Percentiles rank a stretch among this genome's conserved stretches.
These are phyloP conservation scores for Phytophthora pluvialis DNA, from an alignment of 352 stramenopile species.

Conservation along the genomic window DNA sequence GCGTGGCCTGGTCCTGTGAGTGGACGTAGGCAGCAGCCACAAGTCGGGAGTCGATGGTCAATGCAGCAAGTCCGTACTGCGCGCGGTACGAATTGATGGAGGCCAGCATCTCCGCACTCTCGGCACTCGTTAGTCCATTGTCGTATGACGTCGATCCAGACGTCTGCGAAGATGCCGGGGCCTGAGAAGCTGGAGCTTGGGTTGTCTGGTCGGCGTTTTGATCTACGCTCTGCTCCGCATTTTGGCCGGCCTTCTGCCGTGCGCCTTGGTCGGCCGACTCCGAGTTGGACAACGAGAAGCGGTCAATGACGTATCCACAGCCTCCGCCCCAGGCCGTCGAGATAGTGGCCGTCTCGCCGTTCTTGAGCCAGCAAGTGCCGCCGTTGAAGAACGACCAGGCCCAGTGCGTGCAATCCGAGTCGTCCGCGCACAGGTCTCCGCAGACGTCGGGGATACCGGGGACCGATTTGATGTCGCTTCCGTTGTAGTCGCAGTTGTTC, in stretches of 20 bases:
- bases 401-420: conserved; percentile 49
- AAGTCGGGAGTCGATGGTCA: conserved; percentile 51
- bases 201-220: conserved; percentile 10
- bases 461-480: conserved; percentile 33
- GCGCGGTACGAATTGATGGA: conserved; percentile 59
- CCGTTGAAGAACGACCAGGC: conserved; percentile 47
- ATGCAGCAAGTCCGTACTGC: conserved; percentile 38
- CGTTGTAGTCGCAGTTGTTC: conserved; percentile 54
- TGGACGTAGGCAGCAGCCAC: conserved; percentile 44
- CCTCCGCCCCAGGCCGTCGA: conserved; percentile 31
- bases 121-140: conserved; percentile 43
- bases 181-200: conserved; percentile 8
- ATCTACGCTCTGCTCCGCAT: conserved; percentile 1
- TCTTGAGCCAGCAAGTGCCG: conserved; percentile 61
- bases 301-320: conserved; percentile 52
- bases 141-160: conserved; percentile 31
- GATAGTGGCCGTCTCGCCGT: conserved; percentile 21
- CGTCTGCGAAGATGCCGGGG: conserved; percentile 4
- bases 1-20: conserved; percentile 48
- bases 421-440: conserved; percentile 42
- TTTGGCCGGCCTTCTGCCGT: conserved; percentile 12
- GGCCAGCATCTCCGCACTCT: conserved; percentile 51
- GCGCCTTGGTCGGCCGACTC: conserved; percentile 16
- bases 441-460: conserved; percentile 43
- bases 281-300: conserved; percentile 35